Evolutionary conservation across 176 grass and related monocot genomes (phyloP).

Genomic region (Lolium rigidum): DNA sequence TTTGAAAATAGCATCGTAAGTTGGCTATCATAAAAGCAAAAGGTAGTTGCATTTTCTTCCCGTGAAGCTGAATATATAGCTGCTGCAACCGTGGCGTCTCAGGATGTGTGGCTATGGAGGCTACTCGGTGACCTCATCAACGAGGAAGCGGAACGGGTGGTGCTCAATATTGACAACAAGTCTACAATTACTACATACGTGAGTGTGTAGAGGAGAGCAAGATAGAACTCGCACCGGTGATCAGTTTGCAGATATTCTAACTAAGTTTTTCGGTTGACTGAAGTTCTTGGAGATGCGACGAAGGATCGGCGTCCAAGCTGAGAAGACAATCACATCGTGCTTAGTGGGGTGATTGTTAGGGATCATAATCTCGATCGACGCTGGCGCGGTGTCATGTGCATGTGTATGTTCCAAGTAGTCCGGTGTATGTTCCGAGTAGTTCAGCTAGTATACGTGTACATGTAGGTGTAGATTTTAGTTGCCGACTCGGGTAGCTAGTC

Average conservation of each 20-base stretch:
- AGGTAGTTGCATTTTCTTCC: neutral
- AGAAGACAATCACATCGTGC: neutral
- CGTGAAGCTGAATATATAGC: neutral
- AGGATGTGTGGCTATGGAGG: neutral
- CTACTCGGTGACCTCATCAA: neutral
- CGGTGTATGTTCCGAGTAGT: too few relatives aligned
- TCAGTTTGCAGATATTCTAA: neutral
- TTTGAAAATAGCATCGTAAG: too few relatives aligned
- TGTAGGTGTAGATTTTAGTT: too few relatives aligned
- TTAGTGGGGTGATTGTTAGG: neutral
- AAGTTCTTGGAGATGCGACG: neutral
- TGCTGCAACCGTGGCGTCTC: neutral
- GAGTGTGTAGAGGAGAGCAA: neutral
- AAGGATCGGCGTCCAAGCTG: neutral
- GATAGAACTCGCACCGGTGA: neutral
- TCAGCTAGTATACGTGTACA: too few relatives aligned
- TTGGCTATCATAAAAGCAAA: neutral
- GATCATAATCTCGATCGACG: neutral
- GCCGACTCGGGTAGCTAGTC: too few relatives aligned
- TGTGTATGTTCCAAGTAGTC: too few relatives aligned
- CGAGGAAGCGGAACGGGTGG: neutral
- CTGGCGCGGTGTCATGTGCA: too few relatives aligned
- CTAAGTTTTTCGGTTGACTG: neutral
- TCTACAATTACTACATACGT: neutral
- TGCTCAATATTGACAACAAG: neutral